phyloP scores from a whole-genome alignment of 2,329 filamentous ascomycete species.

The Phialemoniopsis sp. region DNA sequence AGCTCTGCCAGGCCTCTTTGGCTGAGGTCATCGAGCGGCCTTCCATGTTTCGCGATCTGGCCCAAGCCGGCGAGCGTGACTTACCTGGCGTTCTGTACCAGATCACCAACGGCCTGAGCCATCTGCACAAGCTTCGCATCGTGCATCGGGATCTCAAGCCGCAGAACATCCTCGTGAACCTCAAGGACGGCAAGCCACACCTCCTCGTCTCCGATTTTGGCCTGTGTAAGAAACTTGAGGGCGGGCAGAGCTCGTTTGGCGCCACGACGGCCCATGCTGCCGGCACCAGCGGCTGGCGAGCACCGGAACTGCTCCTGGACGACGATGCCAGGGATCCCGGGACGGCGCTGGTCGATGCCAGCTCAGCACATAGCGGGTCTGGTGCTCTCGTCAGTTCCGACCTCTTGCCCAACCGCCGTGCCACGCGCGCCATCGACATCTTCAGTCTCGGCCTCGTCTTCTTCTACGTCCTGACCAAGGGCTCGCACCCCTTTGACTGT shows the following conservation, averaged over 20 bases:
- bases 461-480: slow-evolving; percentile 95
- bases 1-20: slow-evolving; percentile 88
- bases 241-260: slow-evolving; percentile 89
- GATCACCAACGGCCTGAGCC: slow-evolving; percentile 82
- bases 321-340: slow-evolving; percentile 57
- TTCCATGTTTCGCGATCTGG: slow-evolving; percentile 61
- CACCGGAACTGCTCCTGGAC: slow-evolving; percentile 84
- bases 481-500: slow-evolving; percentile 88
- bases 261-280: slow-evolving; percentile 91
- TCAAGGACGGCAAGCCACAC: slow-evolving; percentile 68
- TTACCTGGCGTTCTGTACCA: slow-evolving; percentile 79
- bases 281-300: slow-evolving; percentile 94
- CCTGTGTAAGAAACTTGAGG: slow-evolving; percentile 93
- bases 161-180: slow-evolving; percentile 89
- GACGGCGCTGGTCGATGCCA: slow-evolving; percentile 40
- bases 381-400: slow-evolving; percentile 22
- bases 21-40: slow-evolving; percentile 86
- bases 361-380: slow-evolving; percentile 52
- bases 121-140: slow-evolving; percentile 87
- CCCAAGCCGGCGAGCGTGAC: slow-evolving; percentile 69
- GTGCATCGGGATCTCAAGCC: slow-evolving; percentile 97
- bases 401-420: slow-evolving; percentile 65
- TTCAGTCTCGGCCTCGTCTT: slow-evolving; percentile 98
- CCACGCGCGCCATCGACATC: slow-evolving; percentile 94
- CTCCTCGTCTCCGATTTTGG: slow-evolving; percentile 97